Conservation (phyloP, 2,329 filamentous ascomycete genomes). For the Neofusicoccum sp. region DNA sequence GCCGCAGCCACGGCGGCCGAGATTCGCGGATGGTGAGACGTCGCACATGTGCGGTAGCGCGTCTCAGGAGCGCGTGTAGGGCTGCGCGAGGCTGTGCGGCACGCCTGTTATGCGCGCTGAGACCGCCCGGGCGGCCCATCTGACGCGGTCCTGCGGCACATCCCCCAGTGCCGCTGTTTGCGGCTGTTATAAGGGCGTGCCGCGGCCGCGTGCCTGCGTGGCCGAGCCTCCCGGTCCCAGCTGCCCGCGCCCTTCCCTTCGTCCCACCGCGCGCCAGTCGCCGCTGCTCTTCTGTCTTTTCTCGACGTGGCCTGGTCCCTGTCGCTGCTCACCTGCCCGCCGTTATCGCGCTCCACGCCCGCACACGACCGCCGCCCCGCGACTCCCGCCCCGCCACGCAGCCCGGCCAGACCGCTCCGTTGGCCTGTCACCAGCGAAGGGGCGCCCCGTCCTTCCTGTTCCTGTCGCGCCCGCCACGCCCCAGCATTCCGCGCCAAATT, state of each 20-base stretch:
- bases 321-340: neutral
- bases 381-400: neutral
- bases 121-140: neutral
- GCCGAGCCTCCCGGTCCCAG: neutral
- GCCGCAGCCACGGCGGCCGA: neutral
- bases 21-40: slow-evolving; percentile 14
- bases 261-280: neutral
- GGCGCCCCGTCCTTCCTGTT: neutral
- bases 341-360: slow-evolving; percentile 1
- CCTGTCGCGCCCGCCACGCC: neutral
- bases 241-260: neutral
- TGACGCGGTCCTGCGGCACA: slow-evolving; percentile 8
- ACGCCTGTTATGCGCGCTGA: slow-evolving; percentile 13
- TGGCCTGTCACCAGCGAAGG: neutral
- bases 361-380: neutral
- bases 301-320: neutral
- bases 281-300: neutral
- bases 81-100: neutral
- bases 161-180: neutral
- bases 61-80: neutral
- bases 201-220: neutral
- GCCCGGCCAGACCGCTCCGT: neutral
- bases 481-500: slow-evolving; percentile 1
- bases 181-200: neutral
- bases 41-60: slow-evolving; percentile 7